These are phyloP conservation scores for Neopestalotiopsis sp. DNA, from an alignment of 2,329 filamentous ascomycete species.

Conservation along the genomic window DNA sequence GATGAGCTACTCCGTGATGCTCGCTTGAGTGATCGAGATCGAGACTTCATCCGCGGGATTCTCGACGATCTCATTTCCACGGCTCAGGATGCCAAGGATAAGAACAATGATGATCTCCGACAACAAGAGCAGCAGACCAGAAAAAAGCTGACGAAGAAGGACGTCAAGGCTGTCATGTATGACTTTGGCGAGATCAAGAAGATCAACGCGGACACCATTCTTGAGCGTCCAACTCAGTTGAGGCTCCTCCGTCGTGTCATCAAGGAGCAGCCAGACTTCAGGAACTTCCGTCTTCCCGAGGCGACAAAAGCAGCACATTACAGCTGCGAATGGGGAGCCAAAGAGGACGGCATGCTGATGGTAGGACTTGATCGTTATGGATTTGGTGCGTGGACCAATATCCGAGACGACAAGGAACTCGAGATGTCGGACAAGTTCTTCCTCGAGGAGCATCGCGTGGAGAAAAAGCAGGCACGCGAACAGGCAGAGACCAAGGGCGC, in stretches of 20 bases:
- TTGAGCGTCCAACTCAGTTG: conserved; percentile 90
- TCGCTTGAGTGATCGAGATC: conserved; percentile 81
- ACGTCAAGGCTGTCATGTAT: conserved; percentile 95
- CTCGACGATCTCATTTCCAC: conserved; percentile 74
- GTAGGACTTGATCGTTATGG: conserved; percentile 92
- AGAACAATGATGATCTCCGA: conserved; percentile 74
- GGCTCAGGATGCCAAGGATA: conserved; percentile 64
- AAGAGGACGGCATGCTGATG: conserved; percentile 96
- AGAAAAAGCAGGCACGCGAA: conserved; percentile 91
- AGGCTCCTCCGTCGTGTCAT: conserved; percentile 81
- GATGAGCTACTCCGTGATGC: conserved; percentile 90
- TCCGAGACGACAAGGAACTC: conserved; percentile 88
- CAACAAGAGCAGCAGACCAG: conserved; percentile 83
- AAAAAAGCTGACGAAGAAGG: conserved; percentile 91
- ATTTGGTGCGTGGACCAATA: conserved; percentile 94
- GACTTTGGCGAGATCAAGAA: conserved; percentile 94
- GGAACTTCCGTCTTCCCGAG: conserved; percentile 84
- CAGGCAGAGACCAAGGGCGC: conserved; percentile 80
- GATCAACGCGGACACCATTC: conserved; percentile 92
- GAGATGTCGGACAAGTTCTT: conserved; percentile 91
- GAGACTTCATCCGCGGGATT: conserved; percentile 76
- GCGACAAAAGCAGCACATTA: conserved; percentile 93
- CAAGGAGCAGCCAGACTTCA: conserved; percentile 69
- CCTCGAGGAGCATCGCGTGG: conserved; percentile 96
- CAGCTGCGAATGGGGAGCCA: conserved; percentile 87